Base-by-base conservation (phyloP, 1,284 basidiomycete species). In the Naganishia liquefaciens region DNA sequence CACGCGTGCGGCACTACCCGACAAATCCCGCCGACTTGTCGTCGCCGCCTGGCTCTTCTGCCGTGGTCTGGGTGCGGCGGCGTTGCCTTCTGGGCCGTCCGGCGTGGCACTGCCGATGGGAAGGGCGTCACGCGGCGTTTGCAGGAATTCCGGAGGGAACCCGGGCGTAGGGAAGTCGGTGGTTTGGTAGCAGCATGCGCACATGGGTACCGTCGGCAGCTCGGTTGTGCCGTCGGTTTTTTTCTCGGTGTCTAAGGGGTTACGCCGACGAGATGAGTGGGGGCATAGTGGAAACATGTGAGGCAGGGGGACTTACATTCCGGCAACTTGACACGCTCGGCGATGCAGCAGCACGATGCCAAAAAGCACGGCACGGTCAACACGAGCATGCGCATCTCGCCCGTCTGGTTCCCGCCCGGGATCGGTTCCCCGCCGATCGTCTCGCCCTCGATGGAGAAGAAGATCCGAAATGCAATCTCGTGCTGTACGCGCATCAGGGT, bases 311-410 rank as follows among this genome's bases (percentile, higher is more conserved):
- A 27, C 64, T 60, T 27, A 65, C 64, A 65, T 30, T 65, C 64
- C 19, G 64, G 64, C 42, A 65, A 54, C 5, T 49, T 54, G 6
- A 65, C 51, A 17, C 64, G 27, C 37, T 65, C 64, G 0, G 46
- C 50, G 40, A 65, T 65, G 28, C 64, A 65, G 27, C 49, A 53
- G 42, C 64, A 65, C 50, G 64, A 65, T 27, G 64, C 55, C 28
- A 65, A 28, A 28, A 46, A 46, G 7, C 57, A 58, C 5, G 64
- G 55, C 10, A 60, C 42, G 15, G 47, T 42, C n/a, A 65, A 27
- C 2, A 65, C 64, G 11, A 65, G 51, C 64, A 65, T 65, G 5
- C 64, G 27, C 64, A 65, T 55, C 23, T 65, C 64, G 11, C 64
- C 64, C 21, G 43, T 54, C 37, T 61, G 50, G 15, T 65, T 43